phyloP scores from a whole-genome alignment of 2,329 filamentous ascomycete species.

The Xylariaceae sp. region DNA sequence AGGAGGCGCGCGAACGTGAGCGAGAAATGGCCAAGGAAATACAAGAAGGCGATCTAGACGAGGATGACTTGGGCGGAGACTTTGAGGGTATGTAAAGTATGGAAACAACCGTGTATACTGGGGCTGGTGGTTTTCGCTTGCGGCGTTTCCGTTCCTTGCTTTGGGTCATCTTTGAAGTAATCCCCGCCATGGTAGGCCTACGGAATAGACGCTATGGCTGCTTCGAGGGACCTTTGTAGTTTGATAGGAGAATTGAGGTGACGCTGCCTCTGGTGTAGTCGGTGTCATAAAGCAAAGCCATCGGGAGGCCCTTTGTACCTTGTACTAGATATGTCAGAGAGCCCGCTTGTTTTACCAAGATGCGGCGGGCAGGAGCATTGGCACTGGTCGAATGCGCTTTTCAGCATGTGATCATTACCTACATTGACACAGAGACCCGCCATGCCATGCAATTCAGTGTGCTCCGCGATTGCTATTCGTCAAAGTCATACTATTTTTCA shows the following conservation, averaged over 20 bases:
- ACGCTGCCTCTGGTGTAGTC: conserved; percentile 8
- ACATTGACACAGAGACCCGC: too few relatives aligned
- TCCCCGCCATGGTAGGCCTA: conserved; percentile 6
- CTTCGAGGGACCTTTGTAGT: conserved; percentile 11
- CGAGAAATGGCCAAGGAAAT: conserved; percentile 98
- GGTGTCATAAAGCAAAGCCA: conserved; percentile 16
- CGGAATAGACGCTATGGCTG: conserved; percentile 4
- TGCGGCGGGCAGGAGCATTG: too few relatives aligned
- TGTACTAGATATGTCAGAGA: conserved; percentile 24
- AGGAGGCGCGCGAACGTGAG: conserved; percentile 95
- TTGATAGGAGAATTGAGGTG: conserved; percentile 10
- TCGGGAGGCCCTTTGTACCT: conserved; percentile 3
- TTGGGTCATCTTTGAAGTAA: conserved; percentile 7
- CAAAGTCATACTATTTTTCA: too few relatives aligned
- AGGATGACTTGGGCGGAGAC: conserved; percentile 91
- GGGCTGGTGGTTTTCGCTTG: conserved; percentile 13
- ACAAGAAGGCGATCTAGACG: conserved; percentile 93
- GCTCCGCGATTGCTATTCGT: too few relatives aligned
- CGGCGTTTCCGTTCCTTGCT: conserved; percentile 9
- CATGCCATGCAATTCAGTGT: too few relatives aligned
- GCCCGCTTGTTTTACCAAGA: not conserved
- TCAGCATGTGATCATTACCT: conserved; percentile 4
- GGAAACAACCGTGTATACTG: conserved; percentile 22
- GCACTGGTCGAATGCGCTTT: conserved; percentile 1
- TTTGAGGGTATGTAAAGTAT: conserved; percentile 82